Base-by-base conservation (phyloP, 1,284 basidiomycete species). In the Papiliotrema terrestris region DNA sequence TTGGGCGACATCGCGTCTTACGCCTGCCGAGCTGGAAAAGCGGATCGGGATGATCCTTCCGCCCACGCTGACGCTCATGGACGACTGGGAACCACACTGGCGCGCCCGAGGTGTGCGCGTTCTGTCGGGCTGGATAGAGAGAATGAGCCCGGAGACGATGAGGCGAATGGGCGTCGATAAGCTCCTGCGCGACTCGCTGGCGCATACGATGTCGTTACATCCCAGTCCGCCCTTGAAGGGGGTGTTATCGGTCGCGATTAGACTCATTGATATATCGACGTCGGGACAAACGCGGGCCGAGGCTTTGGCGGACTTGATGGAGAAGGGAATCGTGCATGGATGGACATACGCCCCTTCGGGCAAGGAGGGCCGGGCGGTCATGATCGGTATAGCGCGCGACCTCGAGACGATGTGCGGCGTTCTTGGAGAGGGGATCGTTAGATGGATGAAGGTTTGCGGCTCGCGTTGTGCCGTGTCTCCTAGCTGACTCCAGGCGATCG, bases 51-150 rank as follows among this genome's bases (percentile, higher is more conserved):
- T 70, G 41, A 60, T 77, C 20, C 57, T 77, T 2, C 76, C 76
- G 5, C 74, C 76, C 1, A 75, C 73, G 0, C 49, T 77, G 25
- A 67, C 68, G 26, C 54, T 77, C 54, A 68, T 77, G 68, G 76
- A 77, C 58, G 76, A 77, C 52, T 77, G 67, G 61, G 73, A 76
- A 25, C 68, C 76, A 0, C 42, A 51, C 1, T 77, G 70, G 63
- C 67, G 76, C 1, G 59, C 59, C 3, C 52, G 57, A 26, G 76
- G 74, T 4, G 64, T 67, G 1, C 42, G 51, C 9, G 67, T 69
- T 2, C 62, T 77, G 13, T 47, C 56, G 2, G 45, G 29, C 8
- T 73, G 74, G 72, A 50, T 73, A 3, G 55, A 60, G 11, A 62
- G 59, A 17, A 25, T 74, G 17, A 41, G 47, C 26, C 15, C 55